Evolutionary conservation across 73 alveolate species (phyloP), one percentile per base, ranked within the genome.

Genomic region (Paramecium pentaurelia): DNA sequence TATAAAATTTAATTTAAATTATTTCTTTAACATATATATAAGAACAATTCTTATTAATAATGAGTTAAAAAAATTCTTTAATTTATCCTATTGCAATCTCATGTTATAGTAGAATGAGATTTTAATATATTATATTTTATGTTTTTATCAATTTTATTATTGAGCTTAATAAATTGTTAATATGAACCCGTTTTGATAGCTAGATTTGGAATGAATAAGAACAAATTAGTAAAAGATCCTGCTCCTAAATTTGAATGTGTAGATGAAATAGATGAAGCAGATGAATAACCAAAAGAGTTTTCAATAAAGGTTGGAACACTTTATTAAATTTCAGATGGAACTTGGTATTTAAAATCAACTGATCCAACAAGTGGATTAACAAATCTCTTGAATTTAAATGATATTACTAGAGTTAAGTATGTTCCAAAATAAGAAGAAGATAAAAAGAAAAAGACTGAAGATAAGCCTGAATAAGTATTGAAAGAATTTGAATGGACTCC

Each of bases 401-500:
- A 75, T 75, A 75, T 75, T 16, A 75, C 58, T 14, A 8, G 60
- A 40, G 88, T 75, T 20, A 75, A 75, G 3, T 75, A 34, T 40
- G 60, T 75, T 1, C 38, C 42, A 1, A 30, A 30, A 11, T 68
- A 73, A 40, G 58, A 37, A 0, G 60, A 73, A 14, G 60, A 37
- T 14, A 70, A 18, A 30, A 47, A 47, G 59, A 54, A 75, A 12
- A 37, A 75, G 49, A 2, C 40, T 12, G 60, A 75, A 36, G 88
- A 75, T 2, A 11, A 8, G n/a, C 88, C 68, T 11, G 40, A 32
- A 37, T 75, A 75, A 40, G 8, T 32, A 75, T 75, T 75, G 6
- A 75, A 37, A 40, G 88, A 75, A 59, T 87, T 87, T 40, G 93
- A 60, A 60, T 87, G 93, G 93, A 64, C 44, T 42, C 71, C 84